These are phyloP conservation scores for Macrotyloma uniflorum DNA, from an alignment of 306 rosid genomes.

Conservation along the genomic window DNA sequence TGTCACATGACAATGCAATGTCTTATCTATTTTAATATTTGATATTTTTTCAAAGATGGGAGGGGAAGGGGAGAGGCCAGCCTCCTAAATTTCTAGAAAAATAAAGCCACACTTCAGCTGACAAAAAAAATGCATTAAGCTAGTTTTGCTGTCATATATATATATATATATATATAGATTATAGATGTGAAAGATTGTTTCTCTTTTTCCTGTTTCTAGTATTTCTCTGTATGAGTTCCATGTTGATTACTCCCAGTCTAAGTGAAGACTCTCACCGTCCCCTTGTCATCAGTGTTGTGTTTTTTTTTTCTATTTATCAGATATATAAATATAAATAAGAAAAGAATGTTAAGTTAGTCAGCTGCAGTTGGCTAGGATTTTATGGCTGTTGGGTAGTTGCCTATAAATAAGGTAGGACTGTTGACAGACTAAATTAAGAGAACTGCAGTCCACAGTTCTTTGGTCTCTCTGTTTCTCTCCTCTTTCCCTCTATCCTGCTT, in stretches of 20 bases:
- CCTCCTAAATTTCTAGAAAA: constrained; percentile 5
- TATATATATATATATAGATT: too few relatives aligned
- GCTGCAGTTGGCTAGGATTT: too few relatives aligned
- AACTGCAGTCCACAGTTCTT: too few relatives aligned
- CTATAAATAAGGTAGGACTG: too few relatives aligned
- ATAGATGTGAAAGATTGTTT: constrained; percentile 13
- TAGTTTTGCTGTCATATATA: background rate
- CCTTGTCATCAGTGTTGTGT: background rate
- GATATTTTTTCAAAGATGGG: background rate
- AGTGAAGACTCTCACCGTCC: background rate
- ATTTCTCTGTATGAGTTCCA: background rate
- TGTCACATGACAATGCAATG: background rate
- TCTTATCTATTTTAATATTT: background rate
- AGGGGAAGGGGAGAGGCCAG: background rate
- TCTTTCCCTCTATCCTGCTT: too few relatives aligned
- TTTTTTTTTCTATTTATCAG: background rate
- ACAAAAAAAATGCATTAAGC: background rate
- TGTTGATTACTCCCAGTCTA: background rate
- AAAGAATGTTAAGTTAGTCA: background rate
- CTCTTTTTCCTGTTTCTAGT: background rate
- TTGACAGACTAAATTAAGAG: too few relatives aligned
- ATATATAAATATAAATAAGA: background rate
- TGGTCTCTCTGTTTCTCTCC: too few relatives aligned
- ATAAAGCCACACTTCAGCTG: background rate
- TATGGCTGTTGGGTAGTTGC: too few relatives aligned